phyloP scores from a whole-genome alignment of 208 protist genomes.

The Acanthamoeba castellanii region DNA sequence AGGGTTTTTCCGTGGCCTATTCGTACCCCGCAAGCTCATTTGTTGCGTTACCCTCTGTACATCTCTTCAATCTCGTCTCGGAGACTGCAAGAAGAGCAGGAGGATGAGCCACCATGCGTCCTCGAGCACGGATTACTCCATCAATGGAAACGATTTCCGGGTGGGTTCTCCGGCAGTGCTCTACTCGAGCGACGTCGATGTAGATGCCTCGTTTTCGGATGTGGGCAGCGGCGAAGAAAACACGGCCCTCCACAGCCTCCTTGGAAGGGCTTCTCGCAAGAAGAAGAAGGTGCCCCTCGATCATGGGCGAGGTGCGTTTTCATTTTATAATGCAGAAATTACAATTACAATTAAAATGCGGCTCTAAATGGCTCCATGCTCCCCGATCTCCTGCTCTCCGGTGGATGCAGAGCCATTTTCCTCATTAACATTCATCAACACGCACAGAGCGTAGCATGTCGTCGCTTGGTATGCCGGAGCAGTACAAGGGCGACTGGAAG shows the following conservation, averaged over 20 bases:
- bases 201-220: constrained; percentile 43
- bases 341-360: neutral
- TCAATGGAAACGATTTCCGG: constrained; percentile 35
- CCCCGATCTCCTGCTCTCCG: too few relatives aligned
- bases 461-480: constrained; percentile 43
- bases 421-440: neutral
- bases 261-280: neutral
- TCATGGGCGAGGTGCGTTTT: neutral
- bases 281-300: neutral
- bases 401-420: too few relatives aligned
- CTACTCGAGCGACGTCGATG: constrained; percentile 31
- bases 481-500: constrained; percentile 50
- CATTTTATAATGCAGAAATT: neutral
- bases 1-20: too few relatives aligned
- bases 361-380: neutral
- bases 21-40: too few relatives aligned
- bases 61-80: too few relatives aligned
- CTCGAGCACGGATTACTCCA: neutral
- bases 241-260: constrained; percentile 38
- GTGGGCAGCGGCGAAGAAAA: neutral
- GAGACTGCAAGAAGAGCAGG: too few relatives aligned
- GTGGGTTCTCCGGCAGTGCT: constrained; percentile 19
- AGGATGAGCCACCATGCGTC: constrained; percentile 32
- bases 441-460: constrained; percentile 26
- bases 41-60: too few relatives aligned